phyloP scores from a whole-genome alignment of 2,329 filamentous ascomycete genomes.

The Fusarium sp. region DNA sequence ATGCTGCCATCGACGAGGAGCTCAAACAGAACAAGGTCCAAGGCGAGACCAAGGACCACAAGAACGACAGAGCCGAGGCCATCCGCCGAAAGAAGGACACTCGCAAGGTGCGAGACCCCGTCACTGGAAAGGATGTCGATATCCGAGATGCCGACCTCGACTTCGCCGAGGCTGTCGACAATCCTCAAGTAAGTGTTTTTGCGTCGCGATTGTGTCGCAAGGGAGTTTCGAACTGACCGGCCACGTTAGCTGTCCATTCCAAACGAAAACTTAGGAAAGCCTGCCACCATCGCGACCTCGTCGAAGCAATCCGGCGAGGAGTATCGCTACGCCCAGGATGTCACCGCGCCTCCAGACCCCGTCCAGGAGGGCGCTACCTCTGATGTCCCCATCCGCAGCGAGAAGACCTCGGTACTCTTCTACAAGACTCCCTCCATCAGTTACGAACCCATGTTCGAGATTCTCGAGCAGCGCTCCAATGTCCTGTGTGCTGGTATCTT shows the following conservation, averaged over 20 bases:
- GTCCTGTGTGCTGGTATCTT: slow-evolving; percentile 80
- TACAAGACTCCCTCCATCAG: slow-evolving; percentile 93
- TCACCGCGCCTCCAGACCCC: slow-evolving; percentile 92
- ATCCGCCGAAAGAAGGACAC: slow-evolving; percentile 64
- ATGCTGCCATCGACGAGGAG: slow-evolving; percentile 78
- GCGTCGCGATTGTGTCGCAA: fast-evolving
- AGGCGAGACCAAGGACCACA: slow-evolving; percentile 61
- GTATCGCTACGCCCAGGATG: slow-evolving; percentile 88
- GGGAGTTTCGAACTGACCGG: neutral
- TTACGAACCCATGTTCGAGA: slow-evolving; percentile 89
- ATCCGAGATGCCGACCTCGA: slow-evolving; percentile 86
- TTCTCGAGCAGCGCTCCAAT: slow-evolving; percentile 82
- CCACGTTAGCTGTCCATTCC: slow-evolving; percentile 78
- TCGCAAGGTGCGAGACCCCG: slow-evolving; percentile 87
- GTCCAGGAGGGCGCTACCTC: slow-evolving; percentile 86
- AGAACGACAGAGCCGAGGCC: slow-evolving; percentile 50
- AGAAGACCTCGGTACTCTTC: slow-evolving; percentile 97
- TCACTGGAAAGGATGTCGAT: slow-evolving; percentile 87
- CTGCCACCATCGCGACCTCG: slow-evolving; percentile 80
- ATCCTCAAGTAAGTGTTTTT: slow-evolving; percentile 73
- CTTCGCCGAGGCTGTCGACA: slow-evolving; percentile 77
- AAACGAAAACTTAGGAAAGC: slow-evolving; percentile 88
- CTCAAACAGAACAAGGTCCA: slow-evolving; percentile 56
- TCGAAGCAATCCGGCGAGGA: slow-evolving; percentile 81
- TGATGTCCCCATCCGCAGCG: slow-evolving; percentile 94